These are phyloP conservation scores for Fusarium circinatum DNA, from an alignment of 2,329 filamentous ascomycete species.

Conservation along the genomic window DNA sequence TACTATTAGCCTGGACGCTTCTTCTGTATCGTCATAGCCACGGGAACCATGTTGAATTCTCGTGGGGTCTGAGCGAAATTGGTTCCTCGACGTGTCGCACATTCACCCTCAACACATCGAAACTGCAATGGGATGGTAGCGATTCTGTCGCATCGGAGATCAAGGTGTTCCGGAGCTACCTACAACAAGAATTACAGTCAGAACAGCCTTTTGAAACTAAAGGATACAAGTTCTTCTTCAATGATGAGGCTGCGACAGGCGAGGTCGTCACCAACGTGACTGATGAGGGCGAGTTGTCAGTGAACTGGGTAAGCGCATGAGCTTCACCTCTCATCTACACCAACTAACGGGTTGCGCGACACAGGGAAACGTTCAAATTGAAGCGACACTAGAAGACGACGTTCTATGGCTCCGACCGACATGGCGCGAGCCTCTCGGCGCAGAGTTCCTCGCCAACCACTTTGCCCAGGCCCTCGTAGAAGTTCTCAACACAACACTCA, in stretches of 20 bases:
- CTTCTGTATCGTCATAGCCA: constrained; percentile 40
- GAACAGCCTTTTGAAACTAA: constrained; percentile 3
- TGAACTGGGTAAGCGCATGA: constrained; percentile 34
- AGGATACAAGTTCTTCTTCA: constrained; percentile 31
- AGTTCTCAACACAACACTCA: constrained; percentile 39
- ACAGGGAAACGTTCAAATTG: constrained; percentile 40
- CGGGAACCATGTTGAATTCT: constrained; percentile 38
- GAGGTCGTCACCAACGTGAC: constrained; percentile 18
- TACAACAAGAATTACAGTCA: constrained; percentile 24
- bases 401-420: constrained; percentile 33
- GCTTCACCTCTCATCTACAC: background rate
- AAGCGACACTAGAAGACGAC: constrained; percentile 29
- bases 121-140: constrained; percentile 31
- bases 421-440: constrained; percentile 41
- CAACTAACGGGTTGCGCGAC: constrained; percentile 3
- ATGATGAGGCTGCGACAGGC: constrained; percentile 34
- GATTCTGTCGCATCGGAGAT: constrained; percentile 32
- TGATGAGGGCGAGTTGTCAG: constrained; percentile 20
- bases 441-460: constrained; percentile 40
- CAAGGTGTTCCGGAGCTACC: constrained; percentile 24
- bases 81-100: constrained; percentile 20
- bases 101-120: constrained; percentile 38
- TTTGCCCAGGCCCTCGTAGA: constrained; percentile 37
- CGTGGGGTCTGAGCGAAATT: constrained; percentile 34
- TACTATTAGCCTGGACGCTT: constrained; percentile 39